These are phyloP conservation scores for Trichoderma sp. DNA, from an alignment of 2,329 filamentous ascomycete genomes.

Conservation along the genomic window DNA sequence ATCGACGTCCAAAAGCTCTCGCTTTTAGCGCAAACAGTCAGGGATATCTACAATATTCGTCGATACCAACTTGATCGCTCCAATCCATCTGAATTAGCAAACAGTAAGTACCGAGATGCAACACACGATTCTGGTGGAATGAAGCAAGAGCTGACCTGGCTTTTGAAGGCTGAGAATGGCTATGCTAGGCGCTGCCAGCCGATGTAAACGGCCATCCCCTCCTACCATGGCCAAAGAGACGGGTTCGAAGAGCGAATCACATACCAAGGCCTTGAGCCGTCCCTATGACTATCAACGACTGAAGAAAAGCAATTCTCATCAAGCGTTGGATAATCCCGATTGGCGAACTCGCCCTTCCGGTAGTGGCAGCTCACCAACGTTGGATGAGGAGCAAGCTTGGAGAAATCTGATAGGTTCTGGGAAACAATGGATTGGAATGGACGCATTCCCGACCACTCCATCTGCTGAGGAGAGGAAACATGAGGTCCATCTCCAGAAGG, in stretches of 20 bases:
- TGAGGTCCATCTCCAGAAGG: neutral
- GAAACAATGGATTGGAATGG: neutral
- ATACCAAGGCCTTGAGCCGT: neutral
- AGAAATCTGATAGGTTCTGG: neutral
- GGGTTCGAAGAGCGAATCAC: neutral
- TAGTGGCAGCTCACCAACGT: constrained; percentile 5
- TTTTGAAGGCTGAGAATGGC: neutral
- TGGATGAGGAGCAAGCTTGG: neutral
- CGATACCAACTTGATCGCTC: neutral
- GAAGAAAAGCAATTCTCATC: constrained; percentile 27
- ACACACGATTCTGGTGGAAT: neutral
- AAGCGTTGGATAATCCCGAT: constrained; percentile 40
- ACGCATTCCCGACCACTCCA: neutral
- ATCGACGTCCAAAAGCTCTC: neutral
- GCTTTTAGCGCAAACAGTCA: neutral
- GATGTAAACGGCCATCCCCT: neutral
- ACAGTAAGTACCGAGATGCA: neutral
- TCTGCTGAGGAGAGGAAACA: neutral
- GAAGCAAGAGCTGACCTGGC: neutral
- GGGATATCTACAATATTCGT: neutral
- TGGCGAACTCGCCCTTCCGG: constrained; percentile 35
- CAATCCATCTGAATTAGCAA: neutral
- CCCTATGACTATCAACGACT: constrained; percentile 12
- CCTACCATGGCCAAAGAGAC: neutral
- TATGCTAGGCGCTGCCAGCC: neutral